Percentiles rank a stretch among this genome's conserved stretches.
Conservation (phyloP, 176 grass and related monocot genomes). For the Secale cereale region DNA sequence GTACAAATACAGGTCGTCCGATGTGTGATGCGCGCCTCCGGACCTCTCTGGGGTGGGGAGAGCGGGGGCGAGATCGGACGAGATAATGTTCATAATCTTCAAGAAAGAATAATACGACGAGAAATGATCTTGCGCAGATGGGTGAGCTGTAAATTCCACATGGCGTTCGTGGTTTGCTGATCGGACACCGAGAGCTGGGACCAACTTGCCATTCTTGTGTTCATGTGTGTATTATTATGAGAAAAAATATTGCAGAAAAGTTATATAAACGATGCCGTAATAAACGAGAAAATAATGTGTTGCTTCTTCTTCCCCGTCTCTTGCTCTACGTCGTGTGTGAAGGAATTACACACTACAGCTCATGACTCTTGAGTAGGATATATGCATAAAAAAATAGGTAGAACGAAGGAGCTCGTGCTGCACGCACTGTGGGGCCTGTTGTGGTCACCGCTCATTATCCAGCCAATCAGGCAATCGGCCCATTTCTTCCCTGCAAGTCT, state of each 20-base stretch:
- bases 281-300: background rate
- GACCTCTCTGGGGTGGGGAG: background rate
- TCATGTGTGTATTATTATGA: background rate
- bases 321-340: background rate
- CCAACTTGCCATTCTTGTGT: background rate
- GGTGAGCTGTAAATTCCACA: conserved; percentile 28
- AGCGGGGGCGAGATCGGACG: conserved; percentile 19
- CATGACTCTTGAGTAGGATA: background rate
- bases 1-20: conserved; percentile 68
- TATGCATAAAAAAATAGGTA: background rate
- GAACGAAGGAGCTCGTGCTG: background rate
- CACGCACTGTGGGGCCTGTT: background rate
- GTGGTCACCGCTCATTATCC: conserved; percentile 12
- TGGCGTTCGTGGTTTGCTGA: background rate
- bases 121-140: conserved; percentile 26
- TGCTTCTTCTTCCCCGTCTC: conserved; percentile 13
- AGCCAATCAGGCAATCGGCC: conserved; percentile 8
- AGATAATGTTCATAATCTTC: conserved; percentile 47
- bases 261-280: too few species aligned
- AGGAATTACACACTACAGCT: background rate
- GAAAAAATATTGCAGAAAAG: too few species aligned
- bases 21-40: conserved; percentile 32
- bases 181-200: background rate
- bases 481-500: conserved; percentile 29
- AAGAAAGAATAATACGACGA: background rate